Percentiles rank a stretch among this genome's conserved stretches.
phyloP scores from a whole-genome alignment of 2,329 filamentous ascomycete species.

The Fusarium pseudoanthophilum region DNA sequence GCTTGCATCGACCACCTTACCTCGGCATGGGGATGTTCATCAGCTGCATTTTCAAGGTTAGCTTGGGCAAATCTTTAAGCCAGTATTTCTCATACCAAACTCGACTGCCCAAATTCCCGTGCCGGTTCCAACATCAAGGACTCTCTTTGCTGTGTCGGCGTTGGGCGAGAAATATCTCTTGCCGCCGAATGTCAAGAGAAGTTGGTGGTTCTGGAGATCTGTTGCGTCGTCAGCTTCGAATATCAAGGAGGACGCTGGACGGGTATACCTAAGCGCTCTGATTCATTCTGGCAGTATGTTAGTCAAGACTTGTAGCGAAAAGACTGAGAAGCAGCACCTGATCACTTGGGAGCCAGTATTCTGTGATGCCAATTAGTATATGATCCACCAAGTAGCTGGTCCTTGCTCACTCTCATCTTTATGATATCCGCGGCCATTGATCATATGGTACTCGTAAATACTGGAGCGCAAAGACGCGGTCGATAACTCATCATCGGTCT shows the following conservation, averaged over 20 bases:
- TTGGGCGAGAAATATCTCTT: slow-evolving; percentile 15
- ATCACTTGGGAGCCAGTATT: slow-evolving; percentile 31
- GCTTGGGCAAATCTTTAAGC: rapidly evolving
- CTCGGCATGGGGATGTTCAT: slow-evolving; percentile 28
- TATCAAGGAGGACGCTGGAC: rapidly evolving
- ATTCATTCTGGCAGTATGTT: slow-evolving; percentile 9
- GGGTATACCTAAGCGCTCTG: slow-evolving; percentile 15
- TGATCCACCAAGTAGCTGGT: rapidly evolving
- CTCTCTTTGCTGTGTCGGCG: slow-evolving; percentile 11
- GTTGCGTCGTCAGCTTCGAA: neutral
- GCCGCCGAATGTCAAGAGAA: slow-evolving; percentile 15
- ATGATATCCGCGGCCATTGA: slow-evolving; percentile 27
- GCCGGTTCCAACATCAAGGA: slow-evolving; percentile 27
- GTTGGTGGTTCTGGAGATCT: slow-evolving; percentile 33
- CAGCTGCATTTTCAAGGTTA: neutral
- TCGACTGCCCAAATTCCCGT: slow-evolving; percentile 32
- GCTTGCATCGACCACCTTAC: rapidly evolving
- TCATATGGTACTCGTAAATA: slow-evolving; percentile 25
- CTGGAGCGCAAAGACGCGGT: slow-evolving; percentile 29
- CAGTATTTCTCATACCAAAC: slow-evolving; percentile 6
- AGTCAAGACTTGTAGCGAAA: rapidly evolving
- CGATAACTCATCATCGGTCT: slow-evolving; percentile 30
- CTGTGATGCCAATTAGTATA: neutral
- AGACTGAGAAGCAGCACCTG: neutral
- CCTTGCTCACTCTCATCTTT: neutral